A percentile compares a stretch with the other conserved stretches of the same genome.
Evolutionary conservation across 2,329 filamentous ascomycete genomes (phyloP).

Genomic region (Phymatotrichopsis omnivora): DNA sequence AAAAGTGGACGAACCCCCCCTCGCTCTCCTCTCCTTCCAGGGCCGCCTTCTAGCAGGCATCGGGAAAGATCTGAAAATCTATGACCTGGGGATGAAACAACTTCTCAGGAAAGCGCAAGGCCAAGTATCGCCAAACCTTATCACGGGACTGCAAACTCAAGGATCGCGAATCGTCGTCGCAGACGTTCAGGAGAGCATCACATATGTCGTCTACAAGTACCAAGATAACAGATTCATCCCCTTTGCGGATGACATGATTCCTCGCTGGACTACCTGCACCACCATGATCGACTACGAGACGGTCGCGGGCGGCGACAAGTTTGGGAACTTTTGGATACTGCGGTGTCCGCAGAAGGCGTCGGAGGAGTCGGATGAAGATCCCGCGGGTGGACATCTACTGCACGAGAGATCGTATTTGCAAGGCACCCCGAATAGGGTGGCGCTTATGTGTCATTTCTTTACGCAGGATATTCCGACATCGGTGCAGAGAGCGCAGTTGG

Average conservation of each 20-base stretch:
- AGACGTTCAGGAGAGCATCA: constrained; percentile 85
- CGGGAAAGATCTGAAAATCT: constrained; percentile 71
- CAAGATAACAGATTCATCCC: constrained; percentile 85
- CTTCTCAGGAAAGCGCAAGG: constrained; percentile 85
- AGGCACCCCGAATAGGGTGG: constrained; percentile 73
- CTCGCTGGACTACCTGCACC: constrained; percentile 82
- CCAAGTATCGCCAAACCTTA: constrained; percentile 67
- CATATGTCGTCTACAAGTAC: constrained; percentile 86
- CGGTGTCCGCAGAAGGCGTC: constrained; percentile 78
- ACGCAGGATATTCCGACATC: constrained; percentile 86
- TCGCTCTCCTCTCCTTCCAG: constrained; percentile 87
- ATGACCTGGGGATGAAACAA: constrained; percentile 87
- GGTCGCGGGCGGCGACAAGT: constrained; percentile 89
- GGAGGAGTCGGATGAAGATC: constrained; percentile 83
- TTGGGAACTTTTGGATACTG: constrained; percentile 90
- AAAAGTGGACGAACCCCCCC: constrained; percentile 75
- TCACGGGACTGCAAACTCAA: constrained; percentile 80
- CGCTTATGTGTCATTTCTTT: constrained; percentile 79
- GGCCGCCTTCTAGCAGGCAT: constrained; percentile 80
- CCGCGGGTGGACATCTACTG: constrained; percentile 77
- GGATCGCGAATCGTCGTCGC: constrained; percentile 85
- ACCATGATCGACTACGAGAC: constrained; percentile 98
- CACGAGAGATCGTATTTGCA: constrained; percentile 86
- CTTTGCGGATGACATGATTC: constrained; percentile 81
- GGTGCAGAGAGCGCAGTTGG: constrained; percentile 77